Evolutionary conservation across 495 filamentous ascomycete genomes (phyloP).

Genomic region (Trichoderma asperelloides): DNA sequence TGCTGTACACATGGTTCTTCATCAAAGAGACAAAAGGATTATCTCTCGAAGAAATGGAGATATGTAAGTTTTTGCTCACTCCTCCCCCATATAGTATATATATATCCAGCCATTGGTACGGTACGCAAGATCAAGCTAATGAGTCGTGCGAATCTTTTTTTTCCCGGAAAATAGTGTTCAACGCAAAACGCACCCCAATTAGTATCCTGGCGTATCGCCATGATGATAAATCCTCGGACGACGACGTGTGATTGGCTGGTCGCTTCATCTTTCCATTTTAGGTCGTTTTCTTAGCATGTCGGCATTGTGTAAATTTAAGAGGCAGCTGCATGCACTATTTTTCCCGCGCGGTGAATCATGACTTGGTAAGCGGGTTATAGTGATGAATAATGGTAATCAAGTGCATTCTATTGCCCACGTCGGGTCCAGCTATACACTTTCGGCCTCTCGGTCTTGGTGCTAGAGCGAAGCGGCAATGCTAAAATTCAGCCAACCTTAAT

Average conservation of each 20-base stretch:
- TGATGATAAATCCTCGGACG: background rate
- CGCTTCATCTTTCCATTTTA: background rate
- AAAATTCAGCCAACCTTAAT: background rate
- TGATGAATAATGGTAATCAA: background rate
- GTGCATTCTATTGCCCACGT: background rate
- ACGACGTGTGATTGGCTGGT: background rate
- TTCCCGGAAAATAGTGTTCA: no score
- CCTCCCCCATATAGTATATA: background rate
- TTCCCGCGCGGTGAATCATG: background rate
- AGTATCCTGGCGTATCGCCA: background rate
- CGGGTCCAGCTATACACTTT: no score
- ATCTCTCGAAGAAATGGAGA: constrained; percentile 18
- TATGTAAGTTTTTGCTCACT: constrained; percentile 6
- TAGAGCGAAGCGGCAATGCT: background rate
- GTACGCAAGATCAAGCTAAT: background rate
- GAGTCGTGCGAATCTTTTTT: background rate
- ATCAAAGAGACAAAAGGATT: constrained; percentile 34
- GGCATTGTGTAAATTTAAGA: background rate
- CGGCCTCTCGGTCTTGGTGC: background rate
- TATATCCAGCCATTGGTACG: no score
- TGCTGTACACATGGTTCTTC: constrained; percentile 34
- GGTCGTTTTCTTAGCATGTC: background rate
- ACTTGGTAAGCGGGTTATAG: background rate
- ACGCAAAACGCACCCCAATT: background rate
- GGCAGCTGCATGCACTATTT: background rate